These are phyloP conservation scores for Kentomonas sorsogonicus DNA, from an alignment of 208 protist species.

Conservation along the genomic window DNA sequence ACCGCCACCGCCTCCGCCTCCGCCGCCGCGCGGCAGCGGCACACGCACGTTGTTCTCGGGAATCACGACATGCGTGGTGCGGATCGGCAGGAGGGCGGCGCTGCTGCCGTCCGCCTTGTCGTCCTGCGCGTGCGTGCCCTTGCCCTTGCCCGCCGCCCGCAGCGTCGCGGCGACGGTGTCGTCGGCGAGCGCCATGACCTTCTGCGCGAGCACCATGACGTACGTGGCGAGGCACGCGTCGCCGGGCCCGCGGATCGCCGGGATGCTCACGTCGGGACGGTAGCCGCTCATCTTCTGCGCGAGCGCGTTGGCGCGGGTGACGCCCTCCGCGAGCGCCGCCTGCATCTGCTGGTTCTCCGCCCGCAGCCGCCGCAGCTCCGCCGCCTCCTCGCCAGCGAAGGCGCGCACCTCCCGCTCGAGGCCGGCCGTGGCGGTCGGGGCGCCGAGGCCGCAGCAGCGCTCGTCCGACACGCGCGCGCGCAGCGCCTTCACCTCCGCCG, in stretches of 20 bases:
- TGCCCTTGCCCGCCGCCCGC: too few relatives aligned
- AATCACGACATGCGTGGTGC: constrained; percentile 25
- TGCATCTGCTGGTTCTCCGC: constrained; percentile 20
- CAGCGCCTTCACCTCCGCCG: constrained; percentile 24
- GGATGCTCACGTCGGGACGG: constrained; percentile 35
- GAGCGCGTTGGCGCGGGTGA: constrained; percentile 30
- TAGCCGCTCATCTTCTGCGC: constrained; percentile 22
- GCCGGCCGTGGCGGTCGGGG: constrained; percentile 15
- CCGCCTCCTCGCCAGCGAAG: constrained; percentile 32
- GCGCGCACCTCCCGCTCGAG: constrained; percentile 36
- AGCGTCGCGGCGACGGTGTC: too few relatives aligned
- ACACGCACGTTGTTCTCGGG: constrained; percentile 40
- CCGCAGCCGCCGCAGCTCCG: constrained; percentile 15
- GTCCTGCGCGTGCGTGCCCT: too few relatives aligned
- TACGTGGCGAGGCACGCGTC: constrained; percentile 32
- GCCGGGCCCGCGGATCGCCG: constrained; percentile 11
- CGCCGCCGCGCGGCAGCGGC: constrained; percentile 9
- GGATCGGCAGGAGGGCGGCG: constrained; percentile 5
- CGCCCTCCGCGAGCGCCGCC: constrained; percentile 23
- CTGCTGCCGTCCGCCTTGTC: background rate
- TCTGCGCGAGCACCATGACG: constrained; percentile 31
- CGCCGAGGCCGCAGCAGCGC: constrained; percentile 4
- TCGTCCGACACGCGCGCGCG: constrained; percentile 15
- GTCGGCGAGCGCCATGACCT: constrained; percentile 50
- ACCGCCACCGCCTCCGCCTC: background rate